Percentiles rank a stretch among this genome's conserved stretches.
Conservation (phyloP, 2,329 filamentous ascomycete genomes). For the Talaromyces pinophilus region DNA sequence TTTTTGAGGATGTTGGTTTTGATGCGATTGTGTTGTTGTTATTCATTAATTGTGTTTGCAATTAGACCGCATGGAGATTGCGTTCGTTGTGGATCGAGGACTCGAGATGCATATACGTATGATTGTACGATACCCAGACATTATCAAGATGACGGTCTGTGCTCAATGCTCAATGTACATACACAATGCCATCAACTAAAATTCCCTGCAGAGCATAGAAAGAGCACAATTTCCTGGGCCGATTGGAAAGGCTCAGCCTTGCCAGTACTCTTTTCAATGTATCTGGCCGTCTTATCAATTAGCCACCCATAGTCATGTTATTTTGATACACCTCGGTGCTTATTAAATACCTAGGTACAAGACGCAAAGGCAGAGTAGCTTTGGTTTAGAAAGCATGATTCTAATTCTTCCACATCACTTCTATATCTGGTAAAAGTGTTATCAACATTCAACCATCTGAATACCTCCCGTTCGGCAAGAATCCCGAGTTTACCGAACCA, state of each 20-base stretch:
- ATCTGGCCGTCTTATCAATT: not conserved
- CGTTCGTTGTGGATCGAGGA: not conserved
- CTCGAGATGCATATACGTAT: not conserved
- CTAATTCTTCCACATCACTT: not conserved
- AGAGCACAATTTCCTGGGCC: not conserved
- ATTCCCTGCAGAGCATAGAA: not conserved
- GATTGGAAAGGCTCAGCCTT: not conserved
- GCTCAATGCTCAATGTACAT: not conserved
- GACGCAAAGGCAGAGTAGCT: not conserved
- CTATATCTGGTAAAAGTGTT: not conserved
- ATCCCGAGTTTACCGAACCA: not conserved
- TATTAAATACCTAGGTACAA: not conserved
- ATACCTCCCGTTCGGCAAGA: not conserved
- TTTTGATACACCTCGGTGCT: not conserved
- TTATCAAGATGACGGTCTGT: not conserved
- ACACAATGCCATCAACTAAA: not conserved
- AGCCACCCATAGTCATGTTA: not conserved
- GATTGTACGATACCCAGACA: not conserved
- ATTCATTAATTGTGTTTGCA: not conserved
- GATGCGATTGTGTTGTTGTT: not conserved
- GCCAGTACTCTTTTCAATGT: not conserved
- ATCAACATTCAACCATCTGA: not conserved
- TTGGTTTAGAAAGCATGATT: not conserved
- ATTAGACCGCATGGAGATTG: not conserved
- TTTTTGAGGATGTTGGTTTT: not conserved